Conservation (phyloP, 352 stramenopile genomes). For the Globisporangium ultimum region DNA sequence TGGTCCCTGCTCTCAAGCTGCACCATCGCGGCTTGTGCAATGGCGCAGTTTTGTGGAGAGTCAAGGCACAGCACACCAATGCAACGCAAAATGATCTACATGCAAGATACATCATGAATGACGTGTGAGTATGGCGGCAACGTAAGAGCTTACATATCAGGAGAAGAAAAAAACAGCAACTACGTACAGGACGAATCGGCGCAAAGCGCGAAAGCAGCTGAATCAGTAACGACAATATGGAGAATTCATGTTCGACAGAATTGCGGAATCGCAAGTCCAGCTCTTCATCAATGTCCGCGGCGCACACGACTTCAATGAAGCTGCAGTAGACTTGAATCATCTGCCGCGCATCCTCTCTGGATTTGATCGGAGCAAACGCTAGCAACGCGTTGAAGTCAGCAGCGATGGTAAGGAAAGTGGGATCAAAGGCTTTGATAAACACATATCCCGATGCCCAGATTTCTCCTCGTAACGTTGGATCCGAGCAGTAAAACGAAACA, state of each 20-base stretch:
- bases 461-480: background rate
- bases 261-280: conserved; percentile 7
- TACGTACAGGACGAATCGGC: conserved; percentile 3
- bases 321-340: conserved; percentile 9
- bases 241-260: conserved; percentile 4
- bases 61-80: conserved; percentile 13
- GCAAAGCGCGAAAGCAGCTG: conserved; percentile 4
- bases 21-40: conserved; percentile 4
- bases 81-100: conserved; percentile 12
- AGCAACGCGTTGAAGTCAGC: background rate
- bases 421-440: conserved; percentile 6
- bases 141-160: background rate
- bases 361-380: background rate
- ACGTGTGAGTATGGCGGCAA: background rate
- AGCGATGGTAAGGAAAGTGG: conserved; percentile 1
- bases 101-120: background rate
- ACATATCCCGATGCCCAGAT: conserved; percentile 2
- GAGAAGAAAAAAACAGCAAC: background rate
- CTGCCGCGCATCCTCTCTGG: background rate
- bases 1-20: background rate
- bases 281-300: conserved; percentile 11
- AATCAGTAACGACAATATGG: conserved; percentile 7
- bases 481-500: background rate
- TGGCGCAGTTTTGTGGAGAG: conserved; percentile 3
- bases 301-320: conserved; percentile 10